A percentile compares a stretch with the other conserved stretches of the same genome.
Conservation (phyloP, 352 stramenopile species). For the Blastocystis sp. region DNA sequence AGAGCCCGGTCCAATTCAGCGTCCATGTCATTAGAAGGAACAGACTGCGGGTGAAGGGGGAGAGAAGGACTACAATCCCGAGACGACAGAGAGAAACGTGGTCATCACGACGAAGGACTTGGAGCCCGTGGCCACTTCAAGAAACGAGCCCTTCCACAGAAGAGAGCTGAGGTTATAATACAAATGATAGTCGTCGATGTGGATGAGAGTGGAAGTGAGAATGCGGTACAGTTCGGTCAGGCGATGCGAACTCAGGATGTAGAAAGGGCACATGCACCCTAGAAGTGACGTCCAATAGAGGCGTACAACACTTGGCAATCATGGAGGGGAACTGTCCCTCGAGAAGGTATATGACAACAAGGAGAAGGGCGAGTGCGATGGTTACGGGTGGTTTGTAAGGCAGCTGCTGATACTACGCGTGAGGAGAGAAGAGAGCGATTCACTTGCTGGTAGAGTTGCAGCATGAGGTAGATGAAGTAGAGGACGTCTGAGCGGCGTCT, state of each 20-base stretch:
- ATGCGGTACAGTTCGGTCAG: conserved; percentile 1
- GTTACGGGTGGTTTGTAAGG: conserved; percentile 21
- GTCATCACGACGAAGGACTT: conserved; percentile 17
- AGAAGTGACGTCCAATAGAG: not conserved
- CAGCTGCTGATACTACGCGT: not conserved
- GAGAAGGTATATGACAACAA: conserved; percentile 21
- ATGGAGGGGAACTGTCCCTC: not conserved
- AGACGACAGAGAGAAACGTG: not conserved
- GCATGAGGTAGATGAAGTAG: conserved; percentile 29
- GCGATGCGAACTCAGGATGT: not conserved
- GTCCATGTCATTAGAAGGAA: not conserved
- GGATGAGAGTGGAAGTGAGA: not conserved
- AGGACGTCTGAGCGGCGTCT: not conserved
- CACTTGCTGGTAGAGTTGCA: conserved; percentile 21
- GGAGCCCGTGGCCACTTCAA: conserved; percentile 33
- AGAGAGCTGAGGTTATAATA: conserved; percentile 70
- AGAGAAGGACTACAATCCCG: not conserved
- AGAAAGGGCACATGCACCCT: conserved; percentile 26
- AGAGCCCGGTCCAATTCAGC: not conserved
- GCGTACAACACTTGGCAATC: not conserved
- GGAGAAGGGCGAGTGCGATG: not conserved
- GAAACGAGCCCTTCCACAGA: conserved; percentile 42
- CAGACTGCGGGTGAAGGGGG: not conserved
- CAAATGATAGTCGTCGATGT: conserved; percentile 36
- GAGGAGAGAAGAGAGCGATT: no score